Conservation (phyloP, 106 monocot genomes). For the Cymbidium sinense region DNA sequence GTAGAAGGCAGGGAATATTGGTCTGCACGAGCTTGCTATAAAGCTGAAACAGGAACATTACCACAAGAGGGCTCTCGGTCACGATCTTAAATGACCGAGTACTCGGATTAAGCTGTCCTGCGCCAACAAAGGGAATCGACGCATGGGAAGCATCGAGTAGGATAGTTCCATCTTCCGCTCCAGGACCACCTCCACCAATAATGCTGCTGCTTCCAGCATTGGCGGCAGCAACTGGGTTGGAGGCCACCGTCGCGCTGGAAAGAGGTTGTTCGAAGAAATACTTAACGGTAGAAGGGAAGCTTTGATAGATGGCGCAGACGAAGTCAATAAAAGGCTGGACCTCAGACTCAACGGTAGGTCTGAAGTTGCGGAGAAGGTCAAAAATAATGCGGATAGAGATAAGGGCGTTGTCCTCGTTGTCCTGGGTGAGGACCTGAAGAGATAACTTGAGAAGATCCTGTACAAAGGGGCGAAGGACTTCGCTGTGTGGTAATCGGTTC, state of each 20-base stretch:
- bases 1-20: slow-evolving; percentile 80
- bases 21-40: slow-evolving; percentile 97
- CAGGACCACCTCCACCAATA: slow-evolving; percentile 17
- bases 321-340: slow-evolving; percentile 98
- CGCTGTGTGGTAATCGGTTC: slow-evolving; percentile 96
- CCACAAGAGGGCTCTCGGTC: slow-evolving; percentile 95
- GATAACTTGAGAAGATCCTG: slow-evolving; percentile 94
- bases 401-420: slow-evolving; percentile 97
- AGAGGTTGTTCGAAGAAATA: slow-evolving; percentile 56
- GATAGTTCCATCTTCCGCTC: slow-evolving; percentile 11
- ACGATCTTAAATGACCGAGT: slow-evolving; percentile 92
- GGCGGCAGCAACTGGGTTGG: slow-evolving; percentile 9
- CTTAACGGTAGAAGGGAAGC: slow-evolving; percentile 64
- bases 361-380: slow-evolving; percentile 95
- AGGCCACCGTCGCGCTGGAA: slow-evolving; percentile 2
- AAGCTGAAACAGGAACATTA: slow-evolving; percentile 98
- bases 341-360: slow-evolving; percentile 85
- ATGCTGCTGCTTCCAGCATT: background rate
- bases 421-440: slow-evolving; percentile 75
- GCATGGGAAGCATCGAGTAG: slow-evolving; percentile 28
- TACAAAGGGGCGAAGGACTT: slow-evolving; percentile 97
- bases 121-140: slow-evolving; percentile 6
- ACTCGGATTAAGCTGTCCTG: slow-evolving; percentile 86
- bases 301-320: slow-evolving; percentile 72
- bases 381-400: slow-evolving; percentile 90